These are phyloP conservation scores for Diatrype stigma DNA, from an alignment of 2,329 filamentous ascomycete genomes.

Conservation along the genomic window DNA sequence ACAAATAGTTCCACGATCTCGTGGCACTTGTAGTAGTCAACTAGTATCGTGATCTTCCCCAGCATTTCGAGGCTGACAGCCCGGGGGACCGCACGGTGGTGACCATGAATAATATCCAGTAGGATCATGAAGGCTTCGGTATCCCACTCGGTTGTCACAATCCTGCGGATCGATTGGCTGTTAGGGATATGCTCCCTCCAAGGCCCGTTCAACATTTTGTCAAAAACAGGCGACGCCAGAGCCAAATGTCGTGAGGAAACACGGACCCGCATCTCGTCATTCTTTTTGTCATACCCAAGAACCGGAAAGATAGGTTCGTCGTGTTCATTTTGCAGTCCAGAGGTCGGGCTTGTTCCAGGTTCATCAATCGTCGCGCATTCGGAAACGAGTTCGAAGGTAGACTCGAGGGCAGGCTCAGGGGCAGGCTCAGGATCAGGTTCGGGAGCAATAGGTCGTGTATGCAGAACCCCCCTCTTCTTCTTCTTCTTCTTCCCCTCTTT, in stretches of 20 bases:
- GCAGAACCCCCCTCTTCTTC: no score
- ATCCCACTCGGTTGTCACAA: slow-evolving; percentile 22
- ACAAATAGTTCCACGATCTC: slow-evolving; percentile 2
- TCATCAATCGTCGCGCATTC: no score
- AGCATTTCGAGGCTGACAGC: slow-evolving; percentile 6
- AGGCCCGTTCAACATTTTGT: slow-evolving; percentile 2
- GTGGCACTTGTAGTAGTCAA: slow-evolving; percentile 10
- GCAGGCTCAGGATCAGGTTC: no score
- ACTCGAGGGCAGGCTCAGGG: no score
- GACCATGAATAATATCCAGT: slow-evolving; percentile 12
- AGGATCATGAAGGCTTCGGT: slow-evolving; percentile 22
- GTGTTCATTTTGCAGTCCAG: not conserved
- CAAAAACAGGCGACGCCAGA: slow-evolving; percentile 13
- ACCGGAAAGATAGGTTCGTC: not conserved
- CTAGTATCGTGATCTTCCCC: slow-evolving; percentile 10
- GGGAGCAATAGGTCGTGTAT: no score
- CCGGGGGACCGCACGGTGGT: slow-evolving; percentile 3
- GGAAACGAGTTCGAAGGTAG: no score
- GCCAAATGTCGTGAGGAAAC: slow-evolving; percentile 14
- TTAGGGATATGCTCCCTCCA: slow-evolving; percentile 8
- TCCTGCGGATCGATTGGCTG: not conserved
- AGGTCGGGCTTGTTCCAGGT: no score
- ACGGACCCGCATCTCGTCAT: not conserved
- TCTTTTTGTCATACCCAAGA: not conserved
- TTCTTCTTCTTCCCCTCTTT: no score